Percentiles rank a stretch among this genome's conserved stretches.
phyloP scores from a whole-genome alignment of 768 basidiomycete genomes.

The Flagelloscypha sp. region DNA sequence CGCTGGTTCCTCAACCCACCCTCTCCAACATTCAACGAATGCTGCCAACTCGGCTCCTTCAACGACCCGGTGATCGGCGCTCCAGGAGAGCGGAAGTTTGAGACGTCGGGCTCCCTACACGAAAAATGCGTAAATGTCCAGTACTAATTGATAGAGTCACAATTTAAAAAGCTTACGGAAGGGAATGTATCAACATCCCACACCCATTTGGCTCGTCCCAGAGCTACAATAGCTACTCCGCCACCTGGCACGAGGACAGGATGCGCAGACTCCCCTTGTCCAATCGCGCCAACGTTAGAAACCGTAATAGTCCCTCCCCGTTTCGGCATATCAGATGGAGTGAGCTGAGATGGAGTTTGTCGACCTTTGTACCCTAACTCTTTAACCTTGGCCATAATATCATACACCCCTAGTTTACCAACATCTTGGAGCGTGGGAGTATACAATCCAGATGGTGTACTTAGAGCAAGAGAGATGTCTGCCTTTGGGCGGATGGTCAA shows the following conservation, averaged over 20 bases:
- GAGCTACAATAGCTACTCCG: conserved; percentile 77
- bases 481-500: conserved; percentile 66
- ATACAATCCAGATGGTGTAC: conserved; percentile 77
- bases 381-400: conserved; percentile 51
- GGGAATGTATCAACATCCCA: conserved; percentile 65
- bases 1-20: conserved; percentile 68
- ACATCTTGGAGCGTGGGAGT: conserved; percentile 60
- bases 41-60: conserved; percentile 87
- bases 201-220: conserved; percentile 72
- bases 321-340: conserved; percentile 60
- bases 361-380: conserved; percentile 59
- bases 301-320: conserved; percentile 75
- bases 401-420: conserved; percentile 49
- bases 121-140: no score
- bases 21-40: conserved; percentile 81
- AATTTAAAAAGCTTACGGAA: no score
- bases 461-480: conserved; percentile 70
- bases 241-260: conserved; percentile 78
- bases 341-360: conserved; percentile 56
- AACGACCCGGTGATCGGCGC: conserved; percentile 79
- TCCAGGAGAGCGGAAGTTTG: conserved; percentile 68
- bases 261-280: conserved; percentile 56
- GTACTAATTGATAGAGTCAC: no score
- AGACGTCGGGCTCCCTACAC: conserved; percentile 44
- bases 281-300: conserved; percentile 78